Conservation (phyloP, 1,284 basidiomycete species). For the Ceratobasidium sp. region DNA sequence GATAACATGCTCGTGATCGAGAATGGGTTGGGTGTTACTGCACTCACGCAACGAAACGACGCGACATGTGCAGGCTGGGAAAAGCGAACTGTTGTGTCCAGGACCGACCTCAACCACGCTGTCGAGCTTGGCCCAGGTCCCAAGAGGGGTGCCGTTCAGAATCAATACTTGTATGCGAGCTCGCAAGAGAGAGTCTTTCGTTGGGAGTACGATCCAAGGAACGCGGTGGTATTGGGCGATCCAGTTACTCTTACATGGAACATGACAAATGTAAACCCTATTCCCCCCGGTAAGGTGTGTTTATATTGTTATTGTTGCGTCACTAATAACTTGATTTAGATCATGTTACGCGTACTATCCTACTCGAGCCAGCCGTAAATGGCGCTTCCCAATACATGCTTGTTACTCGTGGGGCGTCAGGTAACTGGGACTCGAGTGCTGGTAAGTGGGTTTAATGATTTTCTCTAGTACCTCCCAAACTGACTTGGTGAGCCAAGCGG, state of each 20-base stretch:
- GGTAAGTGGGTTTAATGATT: not conserved
- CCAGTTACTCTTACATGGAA: slow-evolving; percentile 46
- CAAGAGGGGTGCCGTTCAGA: slow-evolving; percentile 20
- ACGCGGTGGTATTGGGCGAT: slow-evolving; percentile 42
- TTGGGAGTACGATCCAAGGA: slow-evolving; percentile 35
- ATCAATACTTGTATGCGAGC: slow-evolving; percentile 49
- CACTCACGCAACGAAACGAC: slow-evolving; percentile 50
- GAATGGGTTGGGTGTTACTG: slow-evolving; percentile 57
- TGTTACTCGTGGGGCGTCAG: slow-evolving; percentile 55
- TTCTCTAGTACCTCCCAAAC: too few species aligned
- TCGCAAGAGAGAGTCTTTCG: slow-evolving; percentile 15
- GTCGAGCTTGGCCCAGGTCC: slow-evolving; percentile 53
- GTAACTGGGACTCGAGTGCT: slow-evolving; percentile 57
- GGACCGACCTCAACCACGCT: slow-evolving; percentile 58
- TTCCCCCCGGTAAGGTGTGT: not conserved
- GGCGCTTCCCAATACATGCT: slow-evolving; percentile 46
- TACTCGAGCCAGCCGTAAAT: slow-evolving; percentile 51
- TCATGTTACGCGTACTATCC: slow-evolving; percentile 56
- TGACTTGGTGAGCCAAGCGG: too few species aligned
- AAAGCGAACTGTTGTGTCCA: slow-evolving; percentile 56
- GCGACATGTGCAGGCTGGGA: slow-evolving; percentile 55
- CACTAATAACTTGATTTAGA: slow-evolving; percentile 34
- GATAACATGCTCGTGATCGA: slow-evolving; percentile 60
- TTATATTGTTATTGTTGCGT: not conserved
- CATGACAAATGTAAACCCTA: slow-evolving; percentile 57